Conservation (phyloP, 352 stramenopile genomes). For the Aphanomyces cochlioides region DNA sequence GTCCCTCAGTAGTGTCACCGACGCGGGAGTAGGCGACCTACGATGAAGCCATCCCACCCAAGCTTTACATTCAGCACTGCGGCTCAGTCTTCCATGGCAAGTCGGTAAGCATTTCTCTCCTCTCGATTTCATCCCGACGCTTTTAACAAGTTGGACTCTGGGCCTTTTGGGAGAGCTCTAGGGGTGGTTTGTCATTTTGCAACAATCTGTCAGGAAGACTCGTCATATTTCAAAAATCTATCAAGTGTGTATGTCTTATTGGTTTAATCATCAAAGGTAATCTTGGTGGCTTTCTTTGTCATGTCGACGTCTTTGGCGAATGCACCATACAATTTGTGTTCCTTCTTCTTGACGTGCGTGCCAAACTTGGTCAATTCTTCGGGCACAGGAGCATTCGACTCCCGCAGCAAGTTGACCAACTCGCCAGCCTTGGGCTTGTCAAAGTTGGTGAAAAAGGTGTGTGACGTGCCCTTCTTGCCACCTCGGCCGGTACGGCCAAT, state of each 20-base stretch:
- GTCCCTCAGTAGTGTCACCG: no score
- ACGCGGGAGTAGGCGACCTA: no score
- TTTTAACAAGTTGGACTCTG: no score
- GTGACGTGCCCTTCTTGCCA: conserved; percentile 91
- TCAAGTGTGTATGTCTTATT: conserved; percentile 7
- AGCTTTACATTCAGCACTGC: no score
- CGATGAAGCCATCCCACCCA: no score
- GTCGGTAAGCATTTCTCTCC: no score
- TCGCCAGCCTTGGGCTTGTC: conserved; percentile 96
- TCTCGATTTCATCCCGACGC: no score
- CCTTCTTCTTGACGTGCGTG: conserved; percentile 99
- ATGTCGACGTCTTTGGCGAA: conserved; percentile 93
- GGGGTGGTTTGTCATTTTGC: no score
- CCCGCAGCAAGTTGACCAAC: conserved; percentile 94
- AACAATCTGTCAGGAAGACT: no score
- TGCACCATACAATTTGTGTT: conserved; percentile 98
- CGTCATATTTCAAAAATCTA: background rate
- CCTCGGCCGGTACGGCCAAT: conserved; percentile 93
- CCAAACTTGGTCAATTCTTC: conserved; percentile 96
- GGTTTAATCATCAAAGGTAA: conserved; percentile 86
- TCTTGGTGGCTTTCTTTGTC: conserved; percentile 97
- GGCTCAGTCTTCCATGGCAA: no score
- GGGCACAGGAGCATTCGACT: conserved; percentile 91
- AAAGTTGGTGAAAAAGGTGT: conserved; percentile 97
- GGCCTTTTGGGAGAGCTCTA: no score